Evolutionary conservation across 1,284 basidiomycete species (phyloP).

Genomic region (Cutaneotrichosporon mucoides): DNA sequence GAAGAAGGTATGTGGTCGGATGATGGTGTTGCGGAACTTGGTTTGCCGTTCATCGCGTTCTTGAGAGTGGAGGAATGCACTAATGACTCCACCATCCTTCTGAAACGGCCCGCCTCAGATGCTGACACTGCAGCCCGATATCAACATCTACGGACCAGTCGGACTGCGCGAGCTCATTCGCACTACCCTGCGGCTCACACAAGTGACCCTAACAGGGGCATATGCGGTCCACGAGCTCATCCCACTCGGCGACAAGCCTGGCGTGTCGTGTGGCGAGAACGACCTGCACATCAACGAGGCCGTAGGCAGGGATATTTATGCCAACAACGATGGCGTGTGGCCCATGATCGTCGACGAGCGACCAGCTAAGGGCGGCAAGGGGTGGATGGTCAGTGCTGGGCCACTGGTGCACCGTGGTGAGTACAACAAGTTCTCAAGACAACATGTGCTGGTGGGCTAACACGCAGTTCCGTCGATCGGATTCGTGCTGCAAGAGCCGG

Average conservation of each 20-base stretch:
- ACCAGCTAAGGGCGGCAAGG: slow-evolving; percentile 38
- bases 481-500: slow-evolving; percentile 68
- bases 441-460: no score
- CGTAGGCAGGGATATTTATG: slow-evolving; percentile 61
- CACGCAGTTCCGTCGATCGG: slow-evolving; percentile 73
- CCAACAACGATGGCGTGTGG: slow-evolving; percentile 69
- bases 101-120: no score
- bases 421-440: no score
- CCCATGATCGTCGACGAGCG: slow-evolving; percentile 51
- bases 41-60: no score
- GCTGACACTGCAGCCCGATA: slow-evolving; percentile 48
- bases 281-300: slow-evolving; percentile 65
- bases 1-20: slow-evolving; percentile 30
- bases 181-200: slow-evolving; percentile 65
- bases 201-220: slow-evolving; percentile 60
- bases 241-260: slow-evolving; percentile 53
- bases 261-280: slow-evolving; percentile 54
- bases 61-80: no score
- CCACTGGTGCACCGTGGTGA: slow-evolving; percentile 75
- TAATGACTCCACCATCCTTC: no score
- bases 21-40: slow-evolving; percentile 7
- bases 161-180: slow-evolving; percentile 77
- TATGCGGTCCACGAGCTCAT: slow-evolving; percentile 82
- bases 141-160: slow-evolving; percentile 78
- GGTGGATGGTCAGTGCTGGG: slow-evolving; percentile 66